Conservation (phyloP, 495 filamentous ascomycete genomes). For the Usnea hakonensis region DNA sequence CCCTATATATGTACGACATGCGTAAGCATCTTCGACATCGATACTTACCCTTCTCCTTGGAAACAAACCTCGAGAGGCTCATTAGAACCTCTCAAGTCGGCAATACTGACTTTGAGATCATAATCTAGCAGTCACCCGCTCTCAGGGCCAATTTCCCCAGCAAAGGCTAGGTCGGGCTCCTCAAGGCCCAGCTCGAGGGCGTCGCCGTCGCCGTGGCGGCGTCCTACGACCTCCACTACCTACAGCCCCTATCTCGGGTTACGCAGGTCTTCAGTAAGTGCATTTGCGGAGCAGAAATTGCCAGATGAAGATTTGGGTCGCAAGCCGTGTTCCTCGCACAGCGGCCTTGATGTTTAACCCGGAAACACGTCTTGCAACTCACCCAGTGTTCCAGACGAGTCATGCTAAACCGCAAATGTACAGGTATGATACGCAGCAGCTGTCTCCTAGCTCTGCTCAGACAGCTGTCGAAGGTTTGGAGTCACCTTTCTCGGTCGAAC, state of each 20-base stretch:
- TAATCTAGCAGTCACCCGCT: conserved; percentile 23
- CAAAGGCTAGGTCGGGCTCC: conserved; percentile 3
- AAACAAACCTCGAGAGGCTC: too few relatives aligned
- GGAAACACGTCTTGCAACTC: not conserved
- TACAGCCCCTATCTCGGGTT: not conserved
- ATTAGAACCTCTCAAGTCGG: too few relatives aligned
- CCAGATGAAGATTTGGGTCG: not conserved
- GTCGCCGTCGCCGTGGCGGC: conserved; percentile 12
- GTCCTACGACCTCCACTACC: not conserved
- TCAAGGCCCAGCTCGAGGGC: conserved; percentile 6
- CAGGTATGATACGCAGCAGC: not conserved
- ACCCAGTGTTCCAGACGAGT: not conserved
- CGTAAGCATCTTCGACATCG: too few relatives aligned
- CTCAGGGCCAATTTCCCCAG: conserved; percentile 10
- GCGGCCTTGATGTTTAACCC: not conserved
- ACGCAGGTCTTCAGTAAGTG: not conserved
- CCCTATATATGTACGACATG: conserved; percentile 18
- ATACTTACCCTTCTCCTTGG: too few relatives aligned
- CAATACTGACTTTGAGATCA: too few relatives aligned
- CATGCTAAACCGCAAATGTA: not conserved
- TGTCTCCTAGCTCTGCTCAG: conserved; percentile 12
- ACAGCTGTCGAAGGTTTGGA: conserved; percentile 11
- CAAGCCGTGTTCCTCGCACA: not conserved
- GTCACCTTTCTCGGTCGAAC: conserved; percentile 14
- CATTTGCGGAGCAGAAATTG: too few relatives aligned